phyloP scores from a whole-genome alignment of 2,329 filamentous ascomycete species.

The Botryotinia convoluta region DNA sequence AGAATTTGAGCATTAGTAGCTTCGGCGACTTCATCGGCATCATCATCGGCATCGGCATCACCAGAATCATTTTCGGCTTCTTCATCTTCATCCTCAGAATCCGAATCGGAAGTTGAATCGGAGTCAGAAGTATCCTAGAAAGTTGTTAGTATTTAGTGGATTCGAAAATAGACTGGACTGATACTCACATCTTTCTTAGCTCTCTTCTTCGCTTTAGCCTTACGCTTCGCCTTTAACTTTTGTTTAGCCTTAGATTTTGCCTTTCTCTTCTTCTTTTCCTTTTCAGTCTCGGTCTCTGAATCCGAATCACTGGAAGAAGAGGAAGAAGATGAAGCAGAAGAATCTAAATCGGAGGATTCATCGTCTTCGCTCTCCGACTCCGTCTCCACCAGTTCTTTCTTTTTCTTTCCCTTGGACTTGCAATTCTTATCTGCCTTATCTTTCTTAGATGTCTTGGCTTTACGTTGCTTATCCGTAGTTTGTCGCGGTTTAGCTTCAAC shows the following conservation, averaged over 20 bases:
- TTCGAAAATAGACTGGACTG: conserved; percentile 6
- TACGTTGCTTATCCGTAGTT: conserved; percentile 25
- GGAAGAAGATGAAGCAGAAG: neutral
- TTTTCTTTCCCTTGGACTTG: conserved; percentile 18
- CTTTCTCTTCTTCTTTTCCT: conserved; percentile 40
- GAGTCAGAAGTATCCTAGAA: conserved; percentile 33
- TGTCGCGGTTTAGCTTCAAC: conserved; percentile 32
- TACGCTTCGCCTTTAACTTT: conserved; percentile 38
- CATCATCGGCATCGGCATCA: conserved; percentile 19
- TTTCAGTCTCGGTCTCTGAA: conserved; percentile 37
- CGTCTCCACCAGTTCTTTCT: conserved; percentile 16
- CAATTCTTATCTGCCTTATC: conserved; percentile 26
- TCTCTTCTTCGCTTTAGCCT: conserved; percentile 43
- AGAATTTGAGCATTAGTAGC: conserved; percentile 26
- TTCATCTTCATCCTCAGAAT: conserved; percentile 29
- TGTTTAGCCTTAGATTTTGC: conserved; percentile 40
- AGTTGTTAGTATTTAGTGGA: conserved; percentile 21
- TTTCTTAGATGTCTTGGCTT: conserved; percentile 31
- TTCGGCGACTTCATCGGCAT: conserved; percentile 20
- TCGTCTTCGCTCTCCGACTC: conserved; percentile 22
- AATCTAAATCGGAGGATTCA: conserved; percentile 8
- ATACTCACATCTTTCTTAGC: conserved; percentile 37
- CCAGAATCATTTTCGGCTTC: conserved; percentile 19
- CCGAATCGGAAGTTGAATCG: conserved; percentile 37
- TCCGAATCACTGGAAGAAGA: conserved; percentile 28